These are phyloP conservation scores for Phialocephala sp. DNA, from an alignment of 2,329 filamentous ascomycete genomes.

Conservation along the genomic window DNA sequence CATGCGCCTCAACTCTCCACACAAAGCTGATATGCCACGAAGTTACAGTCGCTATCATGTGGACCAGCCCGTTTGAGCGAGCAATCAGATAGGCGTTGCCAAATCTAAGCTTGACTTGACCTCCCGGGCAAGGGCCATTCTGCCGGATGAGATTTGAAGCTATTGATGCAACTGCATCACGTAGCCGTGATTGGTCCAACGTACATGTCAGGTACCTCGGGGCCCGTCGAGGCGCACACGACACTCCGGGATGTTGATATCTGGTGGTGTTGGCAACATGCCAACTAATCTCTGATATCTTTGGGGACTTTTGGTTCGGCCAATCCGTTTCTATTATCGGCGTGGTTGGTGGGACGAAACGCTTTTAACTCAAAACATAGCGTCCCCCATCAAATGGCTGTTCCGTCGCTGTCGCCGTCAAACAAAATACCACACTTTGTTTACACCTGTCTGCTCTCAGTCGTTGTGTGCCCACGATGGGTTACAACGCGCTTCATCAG, in stretches of 20 bases:
- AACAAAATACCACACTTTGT: background rate
- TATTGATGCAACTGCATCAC: slow-evolving; percentile 17
- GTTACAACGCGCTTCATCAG: slow-evolving; percentile 22
- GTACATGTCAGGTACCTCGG: slow-evolving; percentile 15
- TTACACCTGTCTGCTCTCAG: background rate
- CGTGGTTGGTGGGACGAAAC: background rate
- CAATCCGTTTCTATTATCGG: background rate
- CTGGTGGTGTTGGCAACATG: slow-evolving; percentile 4
- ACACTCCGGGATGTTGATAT: slow-evolving; percentile 17
- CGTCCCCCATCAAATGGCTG: background rate
- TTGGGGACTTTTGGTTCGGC: background rate
- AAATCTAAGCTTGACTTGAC: background rate
- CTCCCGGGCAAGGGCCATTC: background rate
- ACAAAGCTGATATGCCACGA: background rate
- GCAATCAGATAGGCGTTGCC: slow-evolving; percentile 4
- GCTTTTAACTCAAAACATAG: background rate
- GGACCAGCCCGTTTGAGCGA: background rate
- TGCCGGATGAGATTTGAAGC: slow-evolving; percentile 24
- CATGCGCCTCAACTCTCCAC: background rate
- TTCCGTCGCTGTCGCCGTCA: background rate
- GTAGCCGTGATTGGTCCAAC: slow-evolving; percentile 20
- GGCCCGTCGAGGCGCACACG: slow-evolving; percentile 19
- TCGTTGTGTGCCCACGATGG: slow-evolving; percentile 21
- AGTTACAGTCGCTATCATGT: background rate
- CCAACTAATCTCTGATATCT: slow-evolving; percentile 17